phyloP scores from a whole-genome alignment of 148 eudicot species.

The Arbutus unedo region DNA sequence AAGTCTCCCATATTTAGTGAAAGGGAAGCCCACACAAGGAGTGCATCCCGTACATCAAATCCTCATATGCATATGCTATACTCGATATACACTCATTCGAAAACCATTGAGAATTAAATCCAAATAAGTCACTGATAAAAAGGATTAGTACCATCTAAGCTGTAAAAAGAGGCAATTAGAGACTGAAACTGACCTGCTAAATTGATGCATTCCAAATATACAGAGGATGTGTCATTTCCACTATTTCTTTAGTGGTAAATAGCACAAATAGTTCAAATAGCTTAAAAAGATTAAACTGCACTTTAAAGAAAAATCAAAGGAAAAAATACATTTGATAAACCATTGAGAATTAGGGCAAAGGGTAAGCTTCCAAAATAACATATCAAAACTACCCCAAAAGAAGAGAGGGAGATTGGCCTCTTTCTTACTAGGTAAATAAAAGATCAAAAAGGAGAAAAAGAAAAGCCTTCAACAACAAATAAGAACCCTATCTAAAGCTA shows the following conservation, averaged over 20 bases:
- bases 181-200: background rate
- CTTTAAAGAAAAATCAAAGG: background rate
- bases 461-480: background rate
- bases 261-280: constrained; percentile 22
- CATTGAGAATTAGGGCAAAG: constrained; percentile 13
- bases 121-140: too few relatives aligned
- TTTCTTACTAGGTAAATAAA: constrained; percentile 18
- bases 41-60: too few relatives aligned
- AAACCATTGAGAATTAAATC: too few relatives aligned
- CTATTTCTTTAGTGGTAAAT: constrained; percentile 18
- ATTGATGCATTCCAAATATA: constrained; percentile 15
- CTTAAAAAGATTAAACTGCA: background rate
- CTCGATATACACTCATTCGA: too few relatives aligned
- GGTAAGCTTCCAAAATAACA: constrained; percentile 17
- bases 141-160: background rate
- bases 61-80: too few relatives aligned
- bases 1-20: too few relatives aligned
- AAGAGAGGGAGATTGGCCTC: constrained; percentile 31
- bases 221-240: constrained; percentile 22
- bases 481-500: constrained; percentile 13
- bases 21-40: too few relatives aligned
- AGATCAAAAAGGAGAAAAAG: background rate
- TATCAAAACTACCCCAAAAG: constrained; percentile 26
- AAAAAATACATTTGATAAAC: constrained; percentile 17
- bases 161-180: background rate